A percentile compares a stretch with the other conserved stretches of the same genome.
Evolutionary conservation across 1,284 basidiomycete genomes (phyloP).

Genomic region (Wolfiporia cocos): DNA sequence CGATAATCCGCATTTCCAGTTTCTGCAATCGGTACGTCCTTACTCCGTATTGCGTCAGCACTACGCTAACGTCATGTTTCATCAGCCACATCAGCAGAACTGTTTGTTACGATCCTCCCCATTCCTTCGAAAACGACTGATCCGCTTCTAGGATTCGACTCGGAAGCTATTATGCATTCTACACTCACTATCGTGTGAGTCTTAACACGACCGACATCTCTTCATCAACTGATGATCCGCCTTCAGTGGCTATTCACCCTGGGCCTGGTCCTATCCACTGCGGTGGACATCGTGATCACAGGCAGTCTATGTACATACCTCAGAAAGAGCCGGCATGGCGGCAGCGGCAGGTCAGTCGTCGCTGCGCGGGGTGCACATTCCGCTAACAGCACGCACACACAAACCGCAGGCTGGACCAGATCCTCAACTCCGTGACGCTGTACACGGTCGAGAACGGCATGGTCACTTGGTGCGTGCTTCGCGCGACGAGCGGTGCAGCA

Average conservation of each 20-base stretch:
- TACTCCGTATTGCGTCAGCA: neutral
- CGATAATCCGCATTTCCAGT: no score
- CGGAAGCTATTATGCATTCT: conserved; percentile 14
- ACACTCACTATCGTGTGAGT: conserved; percentile 12
- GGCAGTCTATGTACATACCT: conserved; percentile 13
- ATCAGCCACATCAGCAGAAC: conserved; percentile 13
- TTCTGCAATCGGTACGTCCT: conserved; percentile 6
- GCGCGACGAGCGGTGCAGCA: neutral
- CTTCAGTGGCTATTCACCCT: conserved; percentile 17
- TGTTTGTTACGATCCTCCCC: conserved; percentile 9
- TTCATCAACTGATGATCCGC: neutral
- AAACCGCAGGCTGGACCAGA: conserved; percentile 13
- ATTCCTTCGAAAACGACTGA: neutral
- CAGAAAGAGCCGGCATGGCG: conserved; percentile 9
- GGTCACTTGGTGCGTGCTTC: conserved; percentile 15
- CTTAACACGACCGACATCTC: neutral
- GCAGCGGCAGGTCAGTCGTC: conserved; percentile 8
- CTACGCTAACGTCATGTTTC: no score
- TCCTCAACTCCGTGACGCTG: conserved; percentile 16
- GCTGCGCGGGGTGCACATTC: neutral
- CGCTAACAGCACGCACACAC: neutral
- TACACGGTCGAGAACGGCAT: conserved; percentile 19
- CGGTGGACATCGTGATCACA: conserved; percentile 16
- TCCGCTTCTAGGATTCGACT: conserved; percentile 9
- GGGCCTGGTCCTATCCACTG: conserved; percentile 12